Evolutionary conservation across 1,284 basidiomycete species (phyloP), one percentile per base, ranked within the genome.

Genomic region (Rhodofomes roseus): DNA sequence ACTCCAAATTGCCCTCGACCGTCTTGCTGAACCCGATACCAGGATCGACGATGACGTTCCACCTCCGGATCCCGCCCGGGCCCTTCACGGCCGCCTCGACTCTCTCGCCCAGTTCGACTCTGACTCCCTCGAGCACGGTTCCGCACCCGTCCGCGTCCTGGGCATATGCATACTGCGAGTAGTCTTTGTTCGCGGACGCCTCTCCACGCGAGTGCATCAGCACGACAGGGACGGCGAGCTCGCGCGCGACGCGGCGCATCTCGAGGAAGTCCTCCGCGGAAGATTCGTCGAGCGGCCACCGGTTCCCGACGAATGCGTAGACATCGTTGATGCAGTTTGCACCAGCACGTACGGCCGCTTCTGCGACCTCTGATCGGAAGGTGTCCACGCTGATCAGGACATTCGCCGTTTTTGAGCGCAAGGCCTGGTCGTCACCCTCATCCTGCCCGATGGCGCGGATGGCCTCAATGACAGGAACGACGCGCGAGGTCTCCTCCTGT

Each of bases 301-400:
- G 74, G 0, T 84, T 84, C 0, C 92, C 92, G 12, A 82, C 80
- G 62, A 95, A 93, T 0, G 89, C 90, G 62, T 91, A 85, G 0
- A 99, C 94, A 68, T 99, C 96, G 74, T 99, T 98, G 78, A 99
- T 92, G 70, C 94, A 92, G 68, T 90, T 93, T 11, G 93, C 96
- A 0, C 97, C 96, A 0, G 92, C 94, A 5, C 77, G 75, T 6
- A 98, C 78, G 0, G 93, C 91, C 0, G 83, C 84, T 56, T 81
- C 75, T 0, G 96, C 95, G 0, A 99, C 96, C 1, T 84, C 78
- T 39, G 87, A 82, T 4, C 96, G 89, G 80, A 97, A 98, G 0
- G 97, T 98, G 73, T 99, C 96, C 41, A 99, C 79, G 57, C 93
- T 96, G 66, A 99, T 86, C 0, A 89, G 85, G 1, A 82, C 70